Evolutionary conservation across 1,139 yeast species (phyloP).

Genomic region (Nakaseomyces nivariensis): DNA sequence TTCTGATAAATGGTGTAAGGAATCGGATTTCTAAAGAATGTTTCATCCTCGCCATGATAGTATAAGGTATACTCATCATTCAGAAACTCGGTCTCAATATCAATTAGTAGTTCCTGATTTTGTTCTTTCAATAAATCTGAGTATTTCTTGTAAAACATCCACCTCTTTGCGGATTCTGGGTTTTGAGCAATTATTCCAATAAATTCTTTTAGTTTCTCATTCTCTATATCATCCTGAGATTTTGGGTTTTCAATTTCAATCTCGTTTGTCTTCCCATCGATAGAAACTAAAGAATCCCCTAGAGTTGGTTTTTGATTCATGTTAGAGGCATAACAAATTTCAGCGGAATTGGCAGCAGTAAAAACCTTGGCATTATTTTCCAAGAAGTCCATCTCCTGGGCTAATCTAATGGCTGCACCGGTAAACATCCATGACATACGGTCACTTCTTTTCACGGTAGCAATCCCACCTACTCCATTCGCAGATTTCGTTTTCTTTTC

Average conservation of each 20-base stretch:
- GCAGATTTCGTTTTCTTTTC: conserved; percentile 25
- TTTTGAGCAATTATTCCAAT: conserved; percentile 15
- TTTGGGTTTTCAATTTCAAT: conserved; percentile 2
- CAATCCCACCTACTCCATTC: conserved; percentile 59
- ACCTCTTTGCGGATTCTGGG: conserved; percentile 27
- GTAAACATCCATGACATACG: conserved; percentile 92
- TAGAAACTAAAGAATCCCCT: conserved; percentile 33
- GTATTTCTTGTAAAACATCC: conserved; percentile 14
- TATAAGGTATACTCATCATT: conserved; percentile 26
- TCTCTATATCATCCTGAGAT: conserved; percentile 1
- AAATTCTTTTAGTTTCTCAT: neutral
- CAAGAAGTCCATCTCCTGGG: conserved; percentile 79
- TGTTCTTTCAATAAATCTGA: conserved; percentile 20
- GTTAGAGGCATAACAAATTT: conserved; percentile 65
- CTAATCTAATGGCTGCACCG: conserved; percentile 77
- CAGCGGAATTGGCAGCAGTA: conserved; percentile 77
- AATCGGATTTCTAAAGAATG: conserved; percentile 3
- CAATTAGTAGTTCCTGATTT: conserved; percentile 19
- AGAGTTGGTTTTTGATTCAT: conserved; percentile 61
- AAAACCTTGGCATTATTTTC: conserved; percentile 65
- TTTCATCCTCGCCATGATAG: conserved; percentile 13
- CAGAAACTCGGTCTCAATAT: conserved; percentile 15
- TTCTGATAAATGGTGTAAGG: conserved; percentile 53
- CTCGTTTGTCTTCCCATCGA: neutral
- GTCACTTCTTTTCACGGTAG: conserved; percentile 79